Evolutionary conservation across 345 rosid species (phyloP).

Genomic region (Fremontodendron californicum): DNA sequence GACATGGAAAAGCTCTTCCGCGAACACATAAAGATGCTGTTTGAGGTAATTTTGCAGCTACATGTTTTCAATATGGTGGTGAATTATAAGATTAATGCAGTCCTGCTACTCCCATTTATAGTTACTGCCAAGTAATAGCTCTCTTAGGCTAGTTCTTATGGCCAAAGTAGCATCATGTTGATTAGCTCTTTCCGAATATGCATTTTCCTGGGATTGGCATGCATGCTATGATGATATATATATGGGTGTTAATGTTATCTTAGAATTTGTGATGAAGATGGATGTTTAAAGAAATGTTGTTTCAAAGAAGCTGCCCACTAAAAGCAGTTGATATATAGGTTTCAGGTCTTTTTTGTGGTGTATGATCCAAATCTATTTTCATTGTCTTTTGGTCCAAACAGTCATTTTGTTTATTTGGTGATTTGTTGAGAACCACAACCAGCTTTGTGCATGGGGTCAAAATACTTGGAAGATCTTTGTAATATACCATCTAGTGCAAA

Average conservation of each 20-base stretch:
- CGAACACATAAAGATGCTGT: constrained; percentile 74
- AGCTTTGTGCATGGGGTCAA: not conserved
- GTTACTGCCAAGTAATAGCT: not conserved
- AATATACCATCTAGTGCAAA: too few species aligned
- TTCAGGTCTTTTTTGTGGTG: not conserved
- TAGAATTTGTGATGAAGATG: not conserved
- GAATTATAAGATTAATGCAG: not conserved
- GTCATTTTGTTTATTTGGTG: not conserved
- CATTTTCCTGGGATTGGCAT: not conserved
- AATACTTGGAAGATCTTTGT: too few species aligned
- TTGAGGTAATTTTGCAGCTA: constrained; percentile 53
- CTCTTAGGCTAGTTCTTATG: not conserved
- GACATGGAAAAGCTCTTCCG: constrained; percentile 89
- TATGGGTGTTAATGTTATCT: not conserved
- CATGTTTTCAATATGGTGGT: not conserved
- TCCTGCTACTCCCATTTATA: too few species aligned
- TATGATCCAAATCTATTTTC: not conserved
- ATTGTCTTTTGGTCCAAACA: not conserved
- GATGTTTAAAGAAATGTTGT: not conserved
- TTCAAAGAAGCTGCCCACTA: not conserved
- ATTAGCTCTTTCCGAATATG: not conserved
- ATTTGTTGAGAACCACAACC: not conserved
- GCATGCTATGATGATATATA: not conserved
- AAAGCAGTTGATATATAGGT: not conserved
- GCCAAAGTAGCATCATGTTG: not conserved